Percentiles rank a stretch among this genome's conserved stretches.
Conservation (phyloP, 1,284 basidiomycete species). For the Ceratobasidium sp. region DNA sequence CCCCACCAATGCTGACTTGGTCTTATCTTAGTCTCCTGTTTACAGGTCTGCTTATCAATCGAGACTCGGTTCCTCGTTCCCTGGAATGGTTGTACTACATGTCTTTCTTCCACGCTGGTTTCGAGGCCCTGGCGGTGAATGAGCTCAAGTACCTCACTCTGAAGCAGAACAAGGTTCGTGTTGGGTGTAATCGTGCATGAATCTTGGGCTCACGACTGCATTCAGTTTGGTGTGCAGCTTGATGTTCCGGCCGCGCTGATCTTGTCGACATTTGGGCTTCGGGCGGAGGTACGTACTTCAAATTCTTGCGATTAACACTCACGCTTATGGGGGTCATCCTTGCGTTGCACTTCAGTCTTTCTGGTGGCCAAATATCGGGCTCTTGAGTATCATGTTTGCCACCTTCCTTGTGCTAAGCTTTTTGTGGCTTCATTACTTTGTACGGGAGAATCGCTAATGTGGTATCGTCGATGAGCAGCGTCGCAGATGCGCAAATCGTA, state of each 20-base stretch:
- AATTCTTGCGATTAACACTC: conserved; percentile 1
- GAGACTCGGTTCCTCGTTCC: conserved; percentile 80
- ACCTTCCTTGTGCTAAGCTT: conserved; percentile 82
- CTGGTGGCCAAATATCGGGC: conserved; percentile 93
- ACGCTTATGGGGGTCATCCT: conserved; percentile 36
- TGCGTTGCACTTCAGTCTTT: conserved; percentile 72
- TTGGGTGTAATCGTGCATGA: not conserved
- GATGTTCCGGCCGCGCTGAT: conserved; percentile 96
- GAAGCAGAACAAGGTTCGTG: conserved; percentile 86
- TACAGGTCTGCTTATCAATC: conserved; percentile 94
- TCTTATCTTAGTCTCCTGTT: conserved; percentile 80
- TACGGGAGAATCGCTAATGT: conserved; percentile 85
- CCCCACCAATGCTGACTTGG: conserved; percentile 11
- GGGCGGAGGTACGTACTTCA: conserved; percentile 73
- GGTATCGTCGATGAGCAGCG: not conserved
- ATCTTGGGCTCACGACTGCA: not conserved
- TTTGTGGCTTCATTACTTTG: conserved; percentile 85
- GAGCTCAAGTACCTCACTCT: conserved; percentile 94
- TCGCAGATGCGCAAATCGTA: conserved; percentile 22
- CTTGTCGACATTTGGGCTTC: conserved; percentile 88
- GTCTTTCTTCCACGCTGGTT: conserved; percentile 99
- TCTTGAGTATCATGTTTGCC: conserved; percentile 87
- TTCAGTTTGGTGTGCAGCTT: conserved; percentile 91
- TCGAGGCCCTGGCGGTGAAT: conserved; percentile 95
- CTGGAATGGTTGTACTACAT: conserved; percentile 90